Base-by-base conservation (phyloP, 83 land plant genomes). In the Picea abies region DNA sequence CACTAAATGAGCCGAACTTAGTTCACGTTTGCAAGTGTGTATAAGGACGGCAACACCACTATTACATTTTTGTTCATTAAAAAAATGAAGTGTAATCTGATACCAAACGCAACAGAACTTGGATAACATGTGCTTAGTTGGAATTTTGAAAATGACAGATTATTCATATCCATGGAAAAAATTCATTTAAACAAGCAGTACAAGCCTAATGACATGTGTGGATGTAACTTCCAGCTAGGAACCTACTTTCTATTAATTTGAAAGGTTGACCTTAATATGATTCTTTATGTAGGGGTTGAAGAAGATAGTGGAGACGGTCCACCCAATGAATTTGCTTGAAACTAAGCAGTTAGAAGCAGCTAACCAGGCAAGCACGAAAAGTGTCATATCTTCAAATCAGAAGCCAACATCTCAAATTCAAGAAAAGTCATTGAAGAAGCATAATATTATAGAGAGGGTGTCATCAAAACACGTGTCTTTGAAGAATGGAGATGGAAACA, bases 331-430 rank as follows among this genome's bases (percentile, higher is more conserved):
- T 19, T 71, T 37, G 37, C 52, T 6, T 71, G 41, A 41, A 71
- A 39, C n/a, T 37, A 71, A 71, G 76, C 49, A 71, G 8, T 20
- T 71, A 41, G 76, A 71, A 71, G 49, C 22, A 39, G 76, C 37
- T 35, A 17, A 1, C 8, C 5, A 17, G 37, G 76, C 37, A 35
- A 71, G 44, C 44, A 41, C 4, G 44, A 5, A 5, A 41, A 41
- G 44, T 41, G 44, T 41, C 5, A 41, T 41, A 5, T 41, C 44
- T 5, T 41, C 44, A 41, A 41, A 41, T 41, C 44, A 41, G 44
- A 41, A 41, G 5, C 0, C 44, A 5, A 5, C 44, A 41, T 41
- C 44, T 35, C 11, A 0, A 41, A 6, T 8, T 17, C 52, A 39
- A 39, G 49, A 71, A 71, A 39, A 19, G 44, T 41, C 22, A 71